These are phyloP conservation scores for Colletotrichum sp. DNA, from an alignment of 2,329 filamentous ascomycete species.

Conservation along the genomic window DNA sequence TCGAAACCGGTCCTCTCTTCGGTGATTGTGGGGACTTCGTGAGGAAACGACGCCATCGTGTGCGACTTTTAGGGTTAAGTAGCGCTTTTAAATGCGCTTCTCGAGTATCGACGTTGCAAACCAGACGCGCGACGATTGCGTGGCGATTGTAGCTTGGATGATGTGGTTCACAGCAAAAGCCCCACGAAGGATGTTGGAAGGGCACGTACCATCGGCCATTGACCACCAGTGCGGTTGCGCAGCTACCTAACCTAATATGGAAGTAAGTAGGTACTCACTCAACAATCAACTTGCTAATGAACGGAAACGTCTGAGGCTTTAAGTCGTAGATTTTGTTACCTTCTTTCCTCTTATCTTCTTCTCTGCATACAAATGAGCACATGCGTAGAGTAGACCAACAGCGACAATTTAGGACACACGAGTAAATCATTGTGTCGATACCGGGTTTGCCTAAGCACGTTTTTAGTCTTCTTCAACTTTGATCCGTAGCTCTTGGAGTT, in stretches of 20 bases:
- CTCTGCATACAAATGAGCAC: neutral
- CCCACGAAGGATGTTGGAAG: neutral
- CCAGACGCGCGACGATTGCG: neutral
- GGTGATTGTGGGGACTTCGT: constrained; percentile 34
- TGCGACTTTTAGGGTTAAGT: constrained; percentile 49
- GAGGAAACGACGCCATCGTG: constrained; percentile 16
- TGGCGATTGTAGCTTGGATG: neutral
- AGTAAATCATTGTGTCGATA: neutral
- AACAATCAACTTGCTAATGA: neutral
- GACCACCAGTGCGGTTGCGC: neutral
- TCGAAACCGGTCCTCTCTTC: constrained; percentile 58
- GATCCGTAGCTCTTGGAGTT: neutral
- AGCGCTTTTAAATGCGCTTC: neutral
- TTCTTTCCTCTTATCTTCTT: neutral
- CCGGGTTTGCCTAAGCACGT: neutral
- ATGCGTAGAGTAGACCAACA: neutral
- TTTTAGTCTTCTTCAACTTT: neutral
- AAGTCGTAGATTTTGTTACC: neutral
- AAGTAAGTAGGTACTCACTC: neutral
- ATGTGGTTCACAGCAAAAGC: neutral
- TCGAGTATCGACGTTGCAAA: neutral
- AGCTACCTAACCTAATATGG: neutral
- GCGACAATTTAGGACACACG: neutral
- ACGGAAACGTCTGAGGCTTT: neutral
- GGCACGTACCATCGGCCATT: neutral